Percentiles rank a stretch among this genome's conserved stretches.
Evolutionary conservation across 345 rosid species (phyloP).

Genomic region (Bruguiera sexangula): DNA sequence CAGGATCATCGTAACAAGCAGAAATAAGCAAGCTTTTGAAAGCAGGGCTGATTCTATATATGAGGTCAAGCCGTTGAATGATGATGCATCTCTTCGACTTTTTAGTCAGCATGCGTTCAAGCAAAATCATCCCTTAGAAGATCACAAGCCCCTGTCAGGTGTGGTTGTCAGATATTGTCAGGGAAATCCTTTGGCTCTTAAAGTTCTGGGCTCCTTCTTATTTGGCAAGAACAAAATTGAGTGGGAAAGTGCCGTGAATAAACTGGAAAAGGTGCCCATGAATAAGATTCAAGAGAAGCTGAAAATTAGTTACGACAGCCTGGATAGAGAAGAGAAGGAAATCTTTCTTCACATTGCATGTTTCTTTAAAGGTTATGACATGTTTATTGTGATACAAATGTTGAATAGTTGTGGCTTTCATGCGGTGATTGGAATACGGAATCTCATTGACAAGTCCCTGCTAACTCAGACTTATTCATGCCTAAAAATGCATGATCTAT

Average conservation of each 20-base stretch:
- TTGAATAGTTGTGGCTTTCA: neutral
- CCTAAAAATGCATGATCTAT: no score
- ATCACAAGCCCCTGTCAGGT: neutral
- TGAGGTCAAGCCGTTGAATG: neutral
- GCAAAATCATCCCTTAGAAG: neutral
- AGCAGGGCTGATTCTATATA: neutral
- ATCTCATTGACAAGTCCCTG: slow-evolving; percentile 7
- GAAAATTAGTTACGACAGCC: neutral
- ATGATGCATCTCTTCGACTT: neutral
- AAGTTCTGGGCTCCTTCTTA: slow-evolving; percentile 7
- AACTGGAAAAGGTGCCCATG: neutral
- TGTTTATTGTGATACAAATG: neutral
- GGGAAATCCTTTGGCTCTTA: slow-evolving; percentile 2
- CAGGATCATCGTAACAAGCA: neutral
- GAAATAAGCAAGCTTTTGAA: slow-evolving; percentile 1
- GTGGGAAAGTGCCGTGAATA: neutral
- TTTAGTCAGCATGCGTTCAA: slow-evolving; percentile 7
- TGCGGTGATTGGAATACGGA: neutral
- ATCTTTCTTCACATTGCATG: slow-evolving; percentile 1
- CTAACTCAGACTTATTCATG: neutral
- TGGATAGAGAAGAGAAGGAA: neutral
- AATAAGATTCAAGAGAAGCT: neutral
- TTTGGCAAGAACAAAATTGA: neutral
- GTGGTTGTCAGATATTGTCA: neutral
- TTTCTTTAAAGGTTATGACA: neutral